Percentiles rank a stretch among this genome's conserved stretches.
phyloP scores from a whole-genome alignment of 768 basidiomycete species.

The Rickenella mellea region DNA sequence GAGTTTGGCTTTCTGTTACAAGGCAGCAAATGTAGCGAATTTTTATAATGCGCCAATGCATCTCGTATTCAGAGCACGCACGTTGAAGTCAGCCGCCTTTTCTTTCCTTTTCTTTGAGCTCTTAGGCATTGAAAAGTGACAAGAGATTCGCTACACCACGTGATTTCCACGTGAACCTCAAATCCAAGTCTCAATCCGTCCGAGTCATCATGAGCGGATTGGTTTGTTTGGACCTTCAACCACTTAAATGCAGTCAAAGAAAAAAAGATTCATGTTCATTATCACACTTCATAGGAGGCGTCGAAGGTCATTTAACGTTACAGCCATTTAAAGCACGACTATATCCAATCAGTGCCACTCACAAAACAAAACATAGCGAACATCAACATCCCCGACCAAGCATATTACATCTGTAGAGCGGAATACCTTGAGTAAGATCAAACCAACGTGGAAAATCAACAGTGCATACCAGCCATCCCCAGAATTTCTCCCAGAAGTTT shows the following conservation, averaged over 20 bases:
- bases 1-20: constrained; percentile 91
- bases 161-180: not conserved
- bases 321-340: too few species aligned
- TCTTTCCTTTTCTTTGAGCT: constrained; percentile 80
- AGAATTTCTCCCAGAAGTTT: constrained; percentile 61
- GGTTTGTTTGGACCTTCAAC: not conserved
- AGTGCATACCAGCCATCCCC: constrained; percentile 77
- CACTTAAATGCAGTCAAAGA: not conserved
- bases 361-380: too few species aligned
- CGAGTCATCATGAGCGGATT: not conserved
- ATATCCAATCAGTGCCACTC: too few species aligned
- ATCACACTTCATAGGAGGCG: not conserved
- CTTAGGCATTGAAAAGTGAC: constrained; percentile 56
- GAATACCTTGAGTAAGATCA: too few species aligned
- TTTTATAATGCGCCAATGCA: not conserved
- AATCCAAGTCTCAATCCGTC: not conserved
- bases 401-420: too few species aligned
- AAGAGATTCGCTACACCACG: not conserved
- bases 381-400: too few species aligned
- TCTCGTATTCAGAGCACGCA: constrained; percentile 19
- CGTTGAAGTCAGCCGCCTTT: constrained; percentile 81
- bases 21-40: not conserved
- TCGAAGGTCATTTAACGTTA: too few species aligned
- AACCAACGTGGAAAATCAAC: too few species aligned
- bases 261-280: not conserved